phyloP scores from a whole-genome alignment of 768 basidiomycete genomes.

The Boletus rex-veris region DNA sequence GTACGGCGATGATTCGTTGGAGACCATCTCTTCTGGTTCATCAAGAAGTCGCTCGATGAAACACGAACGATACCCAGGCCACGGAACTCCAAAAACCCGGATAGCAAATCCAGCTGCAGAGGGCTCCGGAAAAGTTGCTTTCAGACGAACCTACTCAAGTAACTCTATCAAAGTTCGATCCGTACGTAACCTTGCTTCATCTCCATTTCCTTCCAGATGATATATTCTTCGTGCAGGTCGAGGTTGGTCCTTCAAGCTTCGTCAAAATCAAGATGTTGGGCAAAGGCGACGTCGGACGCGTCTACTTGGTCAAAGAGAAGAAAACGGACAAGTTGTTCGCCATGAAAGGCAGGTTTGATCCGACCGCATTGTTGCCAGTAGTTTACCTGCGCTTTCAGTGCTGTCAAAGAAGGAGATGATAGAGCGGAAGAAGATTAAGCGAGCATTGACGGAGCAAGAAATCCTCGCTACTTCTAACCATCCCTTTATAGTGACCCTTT shows the following conservation, averaged over 20 bases:
- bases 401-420: slow-evolving; percentile 99
- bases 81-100: slow-evolving; percentile 39
- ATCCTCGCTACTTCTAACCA: slow-evolving; percentile 98
- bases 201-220: not conserved
- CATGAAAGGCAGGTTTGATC: slow-evolving; percentile 84
- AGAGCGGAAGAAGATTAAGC: slow-evolving; percentile 98
- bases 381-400: slow-evolving; percentile 51
- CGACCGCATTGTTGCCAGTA: not conserved
- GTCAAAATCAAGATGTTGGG: slow-evolving; percentile 97
- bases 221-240: slow-evolving; percentile 53
- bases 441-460: slow-evolving; percentile 97
- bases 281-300: slow-evolving; percentile 97
- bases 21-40: slow-evolving; percentile 75
- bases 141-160: slow-evolving; percentile 93
- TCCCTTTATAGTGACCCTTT: slow-evolving; percentile 98
- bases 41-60: slow-evolving; percentile 53
- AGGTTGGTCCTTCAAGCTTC: slow-evolving; percentile 92
- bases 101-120: slow-evolving; percentile 43
- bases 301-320: slow-evolving; percentile 98
- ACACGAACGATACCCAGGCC: slow-evolving; percentile 32
- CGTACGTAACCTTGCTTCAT: slow-evolving; percentile 43
- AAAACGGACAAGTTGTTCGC: slow-evolving; percentile 94
- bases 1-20: slow-evolving; percentile 66
- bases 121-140: slow-evolving; percentile 64
- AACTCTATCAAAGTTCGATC: slow-evolving; percentile 94